A percentile compares a stretch with the other conserved stretches of the same genome.
Evolutionary conservation across 1,139 yeast genomes (phyloP).

Genomic region (Kurtzmaniella quercitrusa): DNA sequence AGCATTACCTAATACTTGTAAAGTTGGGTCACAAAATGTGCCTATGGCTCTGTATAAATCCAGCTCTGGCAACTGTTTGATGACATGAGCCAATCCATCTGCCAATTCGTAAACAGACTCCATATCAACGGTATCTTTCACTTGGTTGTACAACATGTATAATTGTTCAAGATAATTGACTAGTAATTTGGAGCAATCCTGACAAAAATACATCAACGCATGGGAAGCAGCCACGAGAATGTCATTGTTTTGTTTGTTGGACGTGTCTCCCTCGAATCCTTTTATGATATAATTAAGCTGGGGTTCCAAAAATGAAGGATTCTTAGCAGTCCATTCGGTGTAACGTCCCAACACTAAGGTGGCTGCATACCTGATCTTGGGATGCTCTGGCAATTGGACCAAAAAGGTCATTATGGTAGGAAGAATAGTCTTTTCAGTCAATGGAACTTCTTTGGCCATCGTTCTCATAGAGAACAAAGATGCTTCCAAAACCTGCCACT

Average conservation of each 20-base stretch:
- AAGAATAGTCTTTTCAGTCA: constrained; percentile 60
- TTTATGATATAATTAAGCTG: constrained; percentile 81
- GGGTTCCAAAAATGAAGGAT: constrained; percentile 75
- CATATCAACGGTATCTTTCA: constrained; percentile 54
- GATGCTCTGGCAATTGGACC: constrained; percentile 76
- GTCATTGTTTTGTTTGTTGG: constrained; percentile 30
- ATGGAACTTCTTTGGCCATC: constrained; percentile 88
- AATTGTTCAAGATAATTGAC: constrained; percentile 73
- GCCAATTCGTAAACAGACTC: constrained; percentile 76
- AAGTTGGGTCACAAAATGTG: constrained; percentile 67
- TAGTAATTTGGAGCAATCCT: constrained; percentile 74
- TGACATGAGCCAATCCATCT: constrained; percentile 86
- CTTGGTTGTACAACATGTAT: constrained; percentile 66
- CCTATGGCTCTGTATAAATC: constrained; percentile 32
- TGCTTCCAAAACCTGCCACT: constrained; percentile 94
- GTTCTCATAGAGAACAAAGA: constrained; percentile 86
- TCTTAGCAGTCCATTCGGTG: constrained; percentile 90
- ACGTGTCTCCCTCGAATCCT: constrained; percentile 54
- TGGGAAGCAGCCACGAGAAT: constrained; percentile 85
- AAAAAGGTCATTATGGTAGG: constrained; percentile 76
- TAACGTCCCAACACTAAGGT: constrained; percentile 90
- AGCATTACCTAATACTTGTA: constrained; percentile 39
- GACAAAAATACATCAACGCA: constrained; percentile 91
- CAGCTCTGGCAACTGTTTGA: constrained; percentile 47
- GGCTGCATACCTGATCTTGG: constrained; percentile 86